Evolutionary conservation across 1,139 yeast species (phyloP).

Genomic region (Taiozyma sp.): DNA sequence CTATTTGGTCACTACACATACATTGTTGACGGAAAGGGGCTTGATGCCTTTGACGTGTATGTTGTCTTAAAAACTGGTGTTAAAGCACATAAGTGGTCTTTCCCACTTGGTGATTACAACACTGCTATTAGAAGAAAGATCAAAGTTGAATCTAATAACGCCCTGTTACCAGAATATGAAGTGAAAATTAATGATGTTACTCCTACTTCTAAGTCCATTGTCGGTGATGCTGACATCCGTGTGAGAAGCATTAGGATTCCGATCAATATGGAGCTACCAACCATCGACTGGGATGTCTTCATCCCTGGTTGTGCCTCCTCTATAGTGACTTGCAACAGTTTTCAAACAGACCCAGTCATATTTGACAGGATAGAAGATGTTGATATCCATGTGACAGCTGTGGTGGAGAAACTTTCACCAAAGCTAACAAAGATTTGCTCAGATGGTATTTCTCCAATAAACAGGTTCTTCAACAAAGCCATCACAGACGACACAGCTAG

Average conservation of each 20-base stretch:
- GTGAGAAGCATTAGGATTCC: background rate
- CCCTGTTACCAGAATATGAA: background rate
- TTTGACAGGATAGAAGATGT: background rate
- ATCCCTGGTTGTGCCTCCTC: slow-evolving; percentile 12
- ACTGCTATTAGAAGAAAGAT: background rate
- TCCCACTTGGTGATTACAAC: background rate
- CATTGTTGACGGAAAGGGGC: background rate
- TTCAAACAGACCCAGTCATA: slow-evolving; percentile 1
- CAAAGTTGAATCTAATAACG: background rate
- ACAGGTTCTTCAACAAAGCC: slow-evolving; percentile 7
- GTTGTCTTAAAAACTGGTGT: background rate
- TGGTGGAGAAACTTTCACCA: slow-evolving; percentile 4
- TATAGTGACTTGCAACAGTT: slow-evolving; percentile 5
- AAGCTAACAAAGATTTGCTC: slow-evolving; percentile 8
- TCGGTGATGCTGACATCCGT: background rate
- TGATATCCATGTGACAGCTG: background rate
- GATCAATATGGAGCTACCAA: slow-evolving; percentile 1
- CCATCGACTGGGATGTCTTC: slow-evolving; percentile 16
- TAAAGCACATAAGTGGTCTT: background rate
- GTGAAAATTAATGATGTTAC: background rate
- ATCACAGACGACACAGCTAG: slow-evolving; percentile 3
- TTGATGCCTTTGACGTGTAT: background rate
- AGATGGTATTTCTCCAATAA: slow-evolving; percentile 20
- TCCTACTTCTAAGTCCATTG: slow-evolving; percentile 1
- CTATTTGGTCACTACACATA: background rate